Base-by-base conservation (phyloP, 345 rosid species). In the Eucalyptus camaldulensis region DNA sequence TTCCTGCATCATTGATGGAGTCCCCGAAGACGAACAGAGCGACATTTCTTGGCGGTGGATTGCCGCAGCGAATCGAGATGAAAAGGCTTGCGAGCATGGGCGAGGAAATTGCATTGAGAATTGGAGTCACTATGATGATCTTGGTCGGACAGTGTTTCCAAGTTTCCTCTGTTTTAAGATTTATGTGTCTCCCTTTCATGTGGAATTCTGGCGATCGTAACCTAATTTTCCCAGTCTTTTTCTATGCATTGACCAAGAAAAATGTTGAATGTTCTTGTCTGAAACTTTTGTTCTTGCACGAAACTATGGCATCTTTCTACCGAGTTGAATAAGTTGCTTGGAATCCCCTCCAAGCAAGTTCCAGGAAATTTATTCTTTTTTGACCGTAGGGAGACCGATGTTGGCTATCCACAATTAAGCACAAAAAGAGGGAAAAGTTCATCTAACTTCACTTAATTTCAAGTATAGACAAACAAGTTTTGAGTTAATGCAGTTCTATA, bases 1-100 rank as follows among this genome's bases (percentile, higher is more conserved):
- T 94, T 86, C 95, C 94, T 21, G 91, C 88, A 88, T 93, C 95
- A 86, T 93, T 93, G 4, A 91, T 8, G 5, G 95, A 95, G 80
- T 94, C 96, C 47, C 95, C 95, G 14, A 93, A 93, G 37, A 94
- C 49, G 65, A 93, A 93, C 44, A 91, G 89, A 31, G 94, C 92
- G 17, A 88, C 91, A 53, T 92, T 91, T 24, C 50, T 29, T 31
- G 21, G 33, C 69, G 17, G 54, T 15, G 43, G 83, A 72, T 72
- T 21, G 47, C 24, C 22, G 47, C 47, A 37, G 83, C 45, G 45
- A 37, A 21, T 72, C 27, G 27, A 40, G 45, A 6, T 19, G 83
- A 72, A 72, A 10, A 72, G 83, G 83, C 83, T 37, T 19, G 83
- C 27, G 8, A 72, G 25, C 8, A 4, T 21, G 27, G 83, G 44